Base-by-base conservation (phyloP, 768 basidiomycete species). In the Xerocomus spinulosus region DNA sequence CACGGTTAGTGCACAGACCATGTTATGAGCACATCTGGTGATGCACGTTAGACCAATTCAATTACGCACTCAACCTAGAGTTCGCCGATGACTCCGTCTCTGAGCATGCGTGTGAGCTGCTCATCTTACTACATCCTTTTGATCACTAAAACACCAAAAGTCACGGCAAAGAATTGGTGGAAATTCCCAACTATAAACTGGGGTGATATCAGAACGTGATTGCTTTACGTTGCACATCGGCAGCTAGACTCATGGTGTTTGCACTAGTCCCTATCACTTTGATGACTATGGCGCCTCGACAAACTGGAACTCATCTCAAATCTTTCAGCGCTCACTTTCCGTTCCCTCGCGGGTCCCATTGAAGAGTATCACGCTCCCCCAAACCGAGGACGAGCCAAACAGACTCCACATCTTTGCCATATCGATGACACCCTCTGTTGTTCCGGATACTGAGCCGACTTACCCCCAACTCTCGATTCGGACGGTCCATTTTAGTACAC, bases 381-480 rank as follows among this genome's bases (percentile, higher is more conserved):
- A 52, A 9, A 51, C 58, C 0, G 52, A 50, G 1, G 46, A 59
- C 23, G 56, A 55, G 12, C 23, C 49, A 2, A 65, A 69, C 38
- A 68, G 74, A 29, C 66, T 79, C 4, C 76, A 77, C 48, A 42
- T 77, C 13, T 77, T 77, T 32, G 74, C 70, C 0, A 62, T 79
- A 44, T 69, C 76, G 2, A 55, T 77, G 23, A 66, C 76, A 0
- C 68, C 66, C 7, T 67, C 59, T 7, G 25, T 64, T 4, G 51
- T 64, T 21, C 57, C 68, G 1, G 62, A 71, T 3, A 42, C 50
- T 21, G 24, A 51, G 14, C 54, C 48, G 2, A 48, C 58, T 2
- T 39, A 48, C 0, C 68, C 71, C 0, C 61, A 57, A 0, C 64
- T 79, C 24, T 65, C 71, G 15, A 56, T 78, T 41, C 74, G 74